Base-by-base conservation (phyloP, 495 filamentous ascomycete genomes). In the Penicillium egyptiacum region DNA sequence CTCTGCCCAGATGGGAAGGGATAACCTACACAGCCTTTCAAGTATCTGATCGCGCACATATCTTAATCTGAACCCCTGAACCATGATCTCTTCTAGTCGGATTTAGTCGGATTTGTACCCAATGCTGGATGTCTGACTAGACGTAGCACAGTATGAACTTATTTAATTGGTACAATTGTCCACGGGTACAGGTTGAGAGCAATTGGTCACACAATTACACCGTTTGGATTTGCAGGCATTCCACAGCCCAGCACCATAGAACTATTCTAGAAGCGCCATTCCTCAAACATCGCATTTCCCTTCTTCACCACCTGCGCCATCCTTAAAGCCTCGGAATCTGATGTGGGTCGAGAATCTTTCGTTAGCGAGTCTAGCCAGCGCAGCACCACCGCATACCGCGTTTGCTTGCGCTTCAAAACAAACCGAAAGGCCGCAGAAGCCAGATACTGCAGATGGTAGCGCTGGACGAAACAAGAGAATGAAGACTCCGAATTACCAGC, bases 371-470 rank as follows among this genome's bases (percentile, higher is more conserved):
- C 77, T 44, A 93, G 64, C 88, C 90, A 94, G 11, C 58, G 54
- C 39, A 94, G 61, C 6, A 87, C 77, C 12, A 71, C 67, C 5
- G 60, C 58, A 64, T 89, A 93, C 10, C 74, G 81, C 28, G 83
- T 85, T 72, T 94, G 91, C 63, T 88, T 91, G 55, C 79, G 83
- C 2, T 61, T 65, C 43, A 96, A 59, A 6, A 91, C 83, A 53
- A 79, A 78, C 50, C 73, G 70, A 60, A 91, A 92, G 3, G 90
- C 89, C 5, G 80, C 77, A 23, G 82, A 76, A 0, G 83, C 83
- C 31, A 95, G 70, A 78, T 88, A 92, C 54, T 83, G 73, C 11
- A 96, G 73, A 57, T 95, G 88, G 41, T 62, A 59, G 59, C 79
- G 83, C n/a, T 72, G 81, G 5, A 92, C 79, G 7, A 68, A 72